Base-by-base conservation (phyloP, 495 filamentous ascomycete species). In the Daldinia grandis region DNA sequence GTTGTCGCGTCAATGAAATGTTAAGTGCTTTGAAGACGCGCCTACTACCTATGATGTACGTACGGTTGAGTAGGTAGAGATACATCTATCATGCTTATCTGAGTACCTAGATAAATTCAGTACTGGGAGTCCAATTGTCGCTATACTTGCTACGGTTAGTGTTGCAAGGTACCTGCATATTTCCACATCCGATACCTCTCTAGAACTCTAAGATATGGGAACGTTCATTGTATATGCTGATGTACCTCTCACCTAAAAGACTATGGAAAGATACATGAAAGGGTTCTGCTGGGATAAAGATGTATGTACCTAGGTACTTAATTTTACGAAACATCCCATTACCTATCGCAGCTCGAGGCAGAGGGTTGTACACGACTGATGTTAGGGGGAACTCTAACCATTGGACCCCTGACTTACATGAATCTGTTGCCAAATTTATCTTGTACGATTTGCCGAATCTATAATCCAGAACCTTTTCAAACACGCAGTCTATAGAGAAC, bases 11-110 rank as follows among this genome's bases (percentile, higher is more conserved):
- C 37, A 40, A 51, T 14, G 21, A 25, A 17, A 15, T 49, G 62
- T 21, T 44, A 55, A 17, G 19, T 49, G 62, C 30, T 63, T 62
- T 50, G 31, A 31, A 71, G 63, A 71, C 63, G 68, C 68, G 68
- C 49, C 25, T 53, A 30, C 47, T n/a, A 62, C 9, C 30, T 63
- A 55, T n/a, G 14, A 15, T 28, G 49, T 25, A 25, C 21, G 17
- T 47, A 17, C 19, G n/a, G 10, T 3, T n/a, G n/a, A n/a, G n/a
- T n/a, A n/a, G n/a, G 44, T 49, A 25, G 19, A 12, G 17, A 25
- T 25, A 49, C 21, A 49, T 49, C 40, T 44, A 59, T 21, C 27
- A 17, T 35, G 31, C 31, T 40, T 53, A 53, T 14, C 25, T 28
- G 17, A 17, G n/a, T 50, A 58, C 30, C 30, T 40, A 12, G 30